Evolutionary conservation across 2,329 filamentous ascomycete species (phyloP), one percentile per base, ranked within the genome.

Genomic region (Colletotrichum musicola): DNA sequence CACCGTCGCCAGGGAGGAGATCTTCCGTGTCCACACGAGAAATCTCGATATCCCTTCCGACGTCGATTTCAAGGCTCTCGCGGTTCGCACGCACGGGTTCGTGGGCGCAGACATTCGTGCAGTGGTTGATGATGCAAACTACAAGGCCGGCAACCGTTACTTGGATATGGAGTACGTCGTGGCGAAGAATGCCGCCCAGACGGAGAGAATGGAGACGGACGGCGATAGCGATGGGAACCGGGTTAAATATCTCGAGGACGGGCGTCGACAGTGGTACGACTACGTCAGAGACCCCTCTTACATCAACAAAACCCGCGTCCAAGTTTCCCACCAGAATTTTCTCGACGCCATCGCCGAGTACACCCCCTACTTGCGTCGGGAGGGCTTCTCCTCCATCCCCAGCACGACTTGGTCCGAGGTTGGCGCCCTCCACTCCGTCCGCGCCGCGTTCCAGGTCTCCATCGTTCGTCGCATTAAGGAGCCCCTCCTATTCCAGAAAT

Each of bases 361-460:
- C 44, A 78, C 77, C 0, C 82, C 82, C 88, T 97, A 70, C 88
- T 93, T 77, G 89, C 94, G 27, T 78, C 90, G 94, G 57, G 95
- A 99, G 81, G 96, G 96, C 54, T 99, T 99, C 79, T 94, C 94
- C 13, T 96, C 94, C 0, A 94, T 98, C 51, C 96, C 96, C 7
- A 91, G 95, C 77, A 95, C 96, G 5, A 97, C 94, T 0, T 99
- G 96, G 94, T 85, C 90, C 53, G 92, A 98, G 75, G 94, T 99
- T 60, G 96, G 96, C 68, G 95, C 95, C 6, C 86, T 99, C 14
- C 83, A 88, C 51, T 85, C 85, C n/a, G 90, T 97, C 4, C 93
- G 95, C 44, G 88, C 93, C 66, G 91, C 96, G 77, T 90, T 99
- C 6, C 86, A 92, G 73, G 90, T 91, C 75, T 93, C 94, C 51